Evolutionary conservation across 2,329 filamentous ascomycete genomes (phyloP), one percentile per base, ranked within the genome.

Genomic region (Teratosphaeria zuluensis): DNA sequence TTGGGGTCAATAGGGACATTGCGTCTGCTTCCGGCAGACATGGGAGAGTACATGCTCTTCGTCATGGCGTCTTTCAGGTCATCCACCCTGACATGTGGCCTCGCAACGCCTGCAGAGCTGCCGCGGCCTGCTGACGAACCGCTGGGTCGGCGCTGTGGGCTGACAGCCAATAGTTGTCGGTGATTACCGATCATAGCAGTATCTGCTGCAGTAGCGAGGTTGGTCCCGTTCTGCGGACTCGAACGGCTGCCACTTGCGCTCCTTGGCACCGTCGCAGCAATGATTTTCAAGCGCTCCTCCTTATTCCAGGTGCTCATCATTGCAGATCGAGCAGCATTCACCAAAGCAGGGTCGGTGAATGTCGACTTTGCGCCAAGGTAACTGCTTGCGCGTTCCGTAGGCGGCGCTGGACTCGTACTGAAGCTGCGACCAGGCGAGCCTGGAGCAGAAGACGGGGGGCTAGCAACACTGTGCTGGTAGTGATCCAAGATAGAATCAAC

Each of bases 261-360:
- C 66, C 86, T 89, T 66, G 85, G 85, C 21, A 59, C 62, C 55
- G 62, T 61, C 59, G 78, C 84, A 60, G 88, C 84, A 54, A 89
- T 80, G 42, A 83, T 79, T 11, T 85, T 82, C 56, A 94, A 76
- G 33, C 88, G 88, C 14, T 78, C 75, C 24, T 95, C 91, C 68
- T 86, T 85, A 46, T 84, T 87, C 92, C 92, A 96, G 54, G 89
- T 83, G 21, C 82, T 78, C 59, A 90, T 76, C 82, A 96, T 63
- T 7, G 61, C 62, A 12, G 60, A 57, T 52, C 60, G 59, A 24
- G 56, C 58, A 54, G 56, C 63, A 4, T 56, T 55, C 16, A 63
- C 42, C 14, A 64, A 38, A 2, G 19, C 51, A 28, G 56, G 51
- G 55, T 58, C 54, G 35, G 51, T 46, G 32, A 46, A 19, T 6